These are phyloP conservation scores for Santalum album DNA, from an alignment of 164 flowering plant genomes.

Conservation along the genomic window DNA sequence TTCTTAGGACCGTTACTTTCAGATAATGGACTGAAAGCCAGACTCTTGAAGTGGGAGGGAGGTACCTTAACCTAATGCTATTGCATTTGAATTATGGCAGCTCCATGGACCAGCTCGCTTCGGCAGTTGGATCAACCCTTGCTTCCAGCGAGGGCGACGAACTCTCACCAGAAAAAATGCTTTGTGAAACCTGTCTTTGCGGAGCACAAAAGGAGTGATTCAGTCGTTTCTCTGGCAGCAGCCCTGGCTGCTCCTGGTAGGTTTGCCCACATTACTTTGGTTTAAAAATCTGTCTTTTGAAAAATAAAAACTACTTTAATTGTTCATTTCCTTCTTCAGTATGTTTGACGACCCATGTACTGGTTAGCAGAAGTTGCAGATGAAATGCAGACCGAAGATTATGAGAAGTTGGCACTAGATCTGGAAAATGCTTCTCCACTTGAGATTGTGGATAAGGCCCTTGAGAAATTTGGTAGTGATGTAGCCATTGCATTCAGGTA, in stretches of 20 bases:
- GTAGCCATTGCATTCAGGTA: slow-evolving; percentile 97
- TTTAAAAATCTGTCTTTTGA: too few species aligned
- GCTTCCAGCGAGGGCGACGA: neutral
- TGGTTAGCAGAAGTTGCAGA: neutral
- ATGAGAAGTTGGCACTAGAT: neutral
- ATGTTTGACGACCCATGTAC: neutral
- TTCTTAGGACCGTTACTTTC: too few species aligned
- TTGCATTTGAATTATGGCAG: neutral
- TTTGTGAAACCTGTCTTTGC: neutral
- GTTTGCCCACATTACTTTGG: neutral
- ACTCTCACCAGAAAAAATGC: neutral
- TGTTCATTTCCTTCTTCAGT: neutral
- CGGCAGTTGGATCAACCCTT: neutral
- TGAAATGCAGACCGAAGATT: neutral
- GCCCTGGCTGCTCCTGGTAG: neutral
- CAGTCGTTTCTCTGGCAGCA: neutral
- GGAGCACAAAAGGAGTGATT: neutral
- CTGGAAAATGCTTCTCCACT: slow-evolving; percentile 4
- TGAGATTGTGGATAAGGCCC: slow-evolving; percentile 23
- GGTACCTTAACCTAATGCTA: neutral
- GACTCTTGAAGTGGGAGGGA: too few species aligned
- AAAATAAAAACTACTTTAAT: too few species aligned
- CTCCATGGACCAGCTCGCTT: neutral
- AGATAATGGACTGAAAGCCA: too few species aligned
- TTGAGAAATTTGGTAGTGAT: slow-evolving; percentile 63